A percentile compares a stretch with the other conserved stretches of the same genome.
Conservation (phyloP, 2,329 filamentous ascomycete genomes). For the Diaporthe humulicola region DNA sequence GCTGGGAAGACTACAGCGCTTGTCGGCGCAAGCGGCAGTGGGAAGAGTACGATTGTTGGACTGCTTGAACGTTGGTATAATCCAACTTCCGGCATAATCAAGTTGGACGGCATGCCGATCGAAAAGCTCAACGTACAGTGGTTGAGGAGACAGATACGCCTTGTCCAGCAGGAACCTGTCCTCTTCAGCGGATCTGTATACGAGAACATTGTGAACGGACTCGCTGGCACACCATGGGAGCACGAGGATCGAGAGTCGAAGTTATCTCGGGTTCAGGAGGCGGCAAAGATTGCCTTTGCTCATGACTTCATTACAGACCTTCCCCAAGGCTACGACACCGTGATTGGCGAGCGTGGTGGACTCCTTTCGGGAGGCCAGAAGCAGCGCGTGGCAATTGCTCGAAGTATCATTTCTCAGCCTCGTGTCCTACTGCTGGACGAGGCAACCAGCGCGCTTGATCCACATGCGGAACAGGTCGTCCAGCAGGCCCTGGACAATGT, state of each 20-base stretch:
- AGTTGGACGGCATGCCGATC: not conserved
- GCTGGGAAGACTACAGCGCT: not conserved
- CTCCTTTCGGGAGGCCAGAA: not conserved
- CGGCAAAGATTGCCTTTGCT: not conserved
- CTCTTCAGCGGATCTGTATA: not conserved
- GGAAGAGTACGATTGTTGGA: not conserved
- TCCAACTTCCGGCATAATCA: not conserved
- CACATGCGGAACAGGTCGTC: not conserved
- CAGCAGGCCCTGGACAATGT: not conserved
- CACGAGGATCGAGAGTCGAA: not conserved
- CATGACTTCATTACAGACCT: not conserved
- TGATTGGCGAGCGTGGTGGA: not conserved
- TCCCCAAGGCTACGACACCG: not conserved
- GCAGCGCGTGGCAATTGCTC: not conserved
- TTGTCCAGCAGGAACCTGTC: not conserved
- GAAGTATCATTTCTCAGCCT: not conserved
- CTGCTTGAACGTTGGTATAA: not conserved
- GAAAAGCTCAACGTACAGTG: not conserved
- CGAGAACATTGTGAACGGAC: not conserved
- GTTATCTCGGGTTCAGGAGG: not conserved
- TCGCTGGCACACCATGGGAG: not conserved
- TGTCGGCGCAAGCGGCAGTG: not conserved
- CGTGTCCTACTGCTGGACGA: not conserved
- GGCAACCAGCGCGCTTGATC: not conserved
- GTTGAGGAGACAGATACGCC: not conserved